Percentiles rank a stretch among this genome's conserved stretches.
Conservation (phyloP, 495 filamentous ascomycete species). For the Xylaria intraflava region DNA sequence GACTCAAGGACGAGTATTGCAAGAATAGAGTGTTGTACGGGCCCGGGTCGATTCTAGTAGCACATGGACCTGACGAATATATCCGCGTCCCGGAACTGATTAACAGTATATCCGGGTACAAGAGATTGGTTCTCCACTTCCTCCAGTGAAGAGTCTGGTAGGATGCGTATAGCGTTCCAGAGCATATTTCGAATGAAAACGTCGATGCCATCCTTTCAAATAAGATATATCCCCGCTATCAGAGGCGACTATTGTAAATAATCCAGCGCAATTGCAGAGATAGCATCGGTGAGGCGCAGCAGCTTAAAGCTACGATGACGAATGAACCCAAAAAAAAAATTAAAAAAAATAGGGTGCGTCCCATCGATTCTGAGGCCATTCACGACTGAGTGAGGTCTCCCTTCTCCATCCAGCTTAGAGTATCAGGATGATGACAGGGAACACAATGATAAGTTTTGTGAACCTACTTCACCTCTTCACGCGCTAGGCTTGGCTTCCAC, state of each 20-base stretch:
- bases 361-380: not conserved
- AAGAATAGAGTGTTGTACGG: constrained; percentile 69
- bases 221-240: not conserved
- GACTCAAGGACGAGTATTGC: constrained; percentile 40
- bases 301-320: not conserved
- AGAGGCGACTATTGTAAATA: not conserved
- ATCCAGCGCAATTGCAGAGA: too few relatives aligned
- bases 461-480: not conserved
- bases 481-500: not conserved
- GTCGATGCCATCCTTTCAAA: not conserved
- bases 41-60: constrained; percentile 66
- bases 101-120: constrained; percentile 52
- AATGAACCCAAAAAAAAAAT: not conserved
- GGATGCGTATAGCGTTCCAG: not conserved
- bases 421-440: not conserved
- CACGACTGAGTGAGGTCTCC: not conserved
- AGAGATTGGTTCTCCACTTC: constrained; percentile 32
- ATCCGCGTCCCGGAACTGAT: constrained; percentile 53
- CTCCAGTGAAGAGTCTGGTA: not conserved
- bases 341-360: not conserved
- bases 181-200: not conserved
- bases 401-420: not conserved
- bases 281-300: not conserved
- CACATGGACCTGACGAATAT: constrained; percentile 64
- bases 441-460: not conserved